Evolutionary conservation across 306 rosid species (phyloP).

Genomic region (Fragaria vesca): DNA sequence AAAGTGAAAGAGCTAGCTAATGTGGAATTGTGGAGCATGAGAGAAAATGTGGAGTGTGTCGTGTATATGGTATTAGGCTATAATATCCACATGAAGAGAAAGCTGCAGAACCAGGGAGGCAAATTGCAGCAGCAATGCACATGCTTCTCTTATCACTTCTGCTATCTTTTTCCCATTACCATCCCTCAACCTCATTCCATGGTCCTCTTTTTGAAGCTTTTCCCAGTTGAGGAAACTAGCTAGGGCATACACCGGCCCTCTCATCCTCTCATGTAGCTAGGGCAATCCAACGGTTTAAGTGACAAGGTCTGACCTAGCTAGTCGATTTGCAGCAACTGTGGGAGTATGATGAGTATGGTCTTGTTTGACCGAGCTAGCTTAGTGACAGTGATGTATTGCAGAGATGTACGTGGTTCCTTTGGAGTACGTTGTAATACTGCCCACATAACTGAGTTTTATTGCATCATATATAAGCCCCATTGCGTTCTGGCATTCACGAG

Average conservation of each 20-base stretch:
- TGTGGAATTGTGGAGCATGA: neutral
- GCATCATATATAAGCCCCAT: neutral
- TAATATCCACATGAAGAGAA: constrained; percentile 31
- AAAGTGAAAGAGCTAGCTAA: neutral
- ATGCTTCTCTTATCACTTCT: constrained; percentile 16
- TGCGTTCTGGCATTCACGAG: constrained; percentile 1
- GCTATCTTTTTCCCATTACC: neutral
- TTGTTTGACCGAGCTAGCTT: neutral
- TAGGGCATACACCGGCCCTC: neutral
- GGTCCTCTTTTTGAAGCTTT: neutral
- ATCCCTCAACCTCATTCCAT: neutral
- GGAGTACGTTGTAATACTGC: neutral
- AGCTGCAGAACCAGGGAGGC: constrained; percentile 34
- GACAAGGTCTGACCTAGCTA: neutral
- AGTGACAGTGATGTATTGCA: neutral
- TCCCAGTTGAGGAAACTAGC: neutral
- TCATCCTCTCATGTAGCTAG: neutral
- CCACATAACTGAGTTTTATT: neutral
- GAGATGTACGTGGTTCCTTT: neutral
- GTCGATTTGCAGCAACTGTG: neutral
- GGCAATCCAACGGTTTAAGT: neutral
- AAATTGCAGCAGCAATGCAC: constrained; percentile 28
- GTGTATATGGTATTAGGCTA: constrained; percentile 4
- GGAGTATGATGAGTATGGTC: neutral
- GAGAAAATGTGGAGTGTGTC: constrained; percentile 27